Base-by-base conservation (phyloP, 176 grass and related monocot genomes). In the Poa pratensis region DNA sequence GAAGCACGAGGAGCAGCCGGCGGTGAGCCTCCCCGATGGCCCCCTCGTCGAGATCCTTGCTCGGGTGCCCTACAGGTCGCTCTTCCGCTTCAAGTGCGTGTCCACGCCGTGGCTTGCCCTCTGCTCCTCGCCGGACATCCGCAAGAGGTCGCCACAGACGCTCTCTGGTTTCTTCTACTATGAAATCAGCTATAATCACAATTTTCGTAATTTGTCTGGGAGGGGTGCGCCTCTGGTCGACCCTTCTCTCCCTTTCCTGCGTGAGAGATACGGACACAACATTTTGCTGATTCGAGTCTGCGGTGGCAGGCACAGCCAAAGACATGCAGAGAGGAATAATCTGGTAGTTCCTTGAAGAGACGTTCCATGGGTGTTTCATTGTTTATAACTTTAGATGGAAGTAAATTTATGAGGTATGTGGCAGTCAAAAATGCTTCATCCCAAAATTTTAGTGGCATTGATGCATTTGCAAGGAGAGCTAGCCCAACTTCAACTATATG, bases 41-140 rank as follows among this genome's bases (percentile, higher is more conserved):
- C 32, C n/a, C 65, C 65, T 69, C n/a, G n/a, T 24, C 57, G 57
- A 60, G 57, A 60, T 60, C 57, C 57, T 60, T 24, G n/a, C 57
- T 24, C 18, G 65, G 0, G 65, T 69, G 32, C 32, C 65, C 65
- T 69, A 69, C 65, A 69, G 9, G 18, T 69, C 65, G 0, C 65
- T 69, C 3, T 69, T 17, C 34, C 65, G 65, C 65, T 69, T 69
- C 32, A 69, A 69, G 3, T 69, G 65, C 65, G 65, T 69, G 8
- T 69, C 65, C 34, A 69, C 20, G 65, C 65, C 32, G 0, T 69
- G 65, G 65, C 32, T 69, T 37, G 65, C 16, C 8, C 65, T 69
- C 65, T 69, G 65, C 65, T 69, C 65, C 9, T 35, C 65, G 9
- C 65, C 0, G 9, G 65, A 69, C 18, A 40, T 69, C 32, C 32